Base-by-base conservation (phyloP, 2,329 filamentous ascomycete species). In the Emergomyces orientalis region DNA sequence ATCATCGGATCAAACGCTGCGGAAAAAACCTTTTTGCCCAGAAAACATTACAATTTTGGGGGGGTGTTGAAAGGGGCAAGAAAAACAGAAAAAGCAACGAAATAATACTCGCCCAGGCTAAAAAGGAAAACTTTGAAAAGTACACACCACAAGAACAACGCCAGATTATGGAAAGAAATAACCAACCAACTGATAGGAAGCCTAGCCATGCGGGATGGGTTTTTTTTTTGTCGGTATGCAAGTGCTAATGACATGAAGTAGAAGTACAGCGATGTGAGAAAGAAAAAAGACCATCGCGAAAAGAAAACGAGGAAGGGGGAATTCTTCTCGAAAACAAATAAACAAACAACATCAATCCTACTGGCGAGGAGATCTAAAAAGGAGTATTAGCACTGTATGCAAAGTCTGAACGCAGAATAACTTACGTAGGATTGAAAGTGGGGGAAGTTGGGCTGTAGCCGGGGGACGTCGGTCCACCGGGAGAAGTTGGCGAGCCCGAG, bases 371-470 rank as follows among this genome's bases (percentile, higher is more conserved):
- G 76, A 77, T 66, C 75, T 77, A 32, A 32, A 14, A 61, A 22
- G 22, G 7, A 61, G 51, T 56, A 52, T 19, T 6, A 54, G 47
- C 11, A 34, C 41, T 32, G 22, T n/a, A 25, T 5, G 8, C 22
- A 30, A 32, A 54, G 19, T 25, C 34, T 63, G 22, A 43, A 43
- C 19, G 17, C 39, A 17, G 19, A 32, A 63, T 8, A 54, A 74
- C 75, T 72, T 71, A 77, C 75, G 75, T 75, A 66, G 76, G 75
- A 63, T 75, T 77, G 64, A 74, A 77, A 61, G 74, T 73, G 63
- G 76, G 76, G 54, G 76, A 78, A 59, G 76, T 78, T 32, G 76
- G 76, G 67, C 76, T 78, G 67, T 78, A 78, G 34, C 73, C 74
- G 63, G 75, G 75, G 60, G 75, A 76, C 7, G 75, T 76, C 55